Evolutionary conservation across 306 rosid genomes (phyloP).

Genomic region (Neltuma alba): DNA sequence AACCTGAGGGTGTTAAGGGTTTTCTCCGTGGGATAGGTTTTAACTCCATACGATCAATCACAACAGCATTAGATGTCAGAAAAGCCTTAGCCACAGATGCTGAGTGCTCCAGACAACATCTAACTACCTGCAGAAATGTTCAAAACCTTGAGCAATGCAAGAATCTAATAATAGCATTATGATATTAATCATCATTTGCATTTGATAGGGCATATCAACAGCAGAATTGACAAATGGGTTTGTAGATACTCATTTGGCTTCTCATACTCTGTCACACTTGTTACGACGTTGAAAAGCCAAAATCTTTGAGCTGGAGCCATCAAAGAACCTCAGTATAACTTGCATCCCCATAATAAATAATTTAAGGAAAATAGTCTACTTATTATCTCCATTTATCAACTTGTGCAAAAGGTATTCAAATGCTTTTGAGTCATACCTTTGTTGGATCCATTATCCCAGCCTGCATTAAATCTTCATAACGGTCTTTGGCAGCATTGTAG

Average conservation of each 20-base stretch:
- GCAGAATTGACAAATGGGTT: background rate
- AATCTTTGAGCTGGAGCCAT: constrained; percentile 1
- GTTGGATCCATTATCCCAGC: constrained; percentile 93
- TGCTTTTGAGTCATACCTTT: constrained; percentile 50
- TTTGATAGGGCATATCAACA: background rate
- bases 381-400: background rate
- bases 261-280: background rate
- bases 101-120: constrained; percentile 91
- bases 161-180: background rate
- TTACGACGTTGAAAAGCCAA: constrained; percentile 7
- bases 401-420: constrained; percentile 19
- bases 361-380: background rate
- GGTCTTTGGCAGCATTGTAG: constrained; percentile 79
- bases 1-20: constrained; percentile 56
- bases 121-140: constrained; percentile 68
- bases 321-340: background rate
- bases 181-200: background rate
- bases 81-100: constrained; percentile 87
- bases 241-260: background rate
- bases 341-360: background rate
- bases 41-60: constrained; percentile 60
- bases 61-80: constrained; percentile 84
- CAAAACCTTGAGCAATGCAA: background rate
- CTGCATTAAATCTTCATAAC: constrained; percentile 82
- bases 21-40: constrained; percentile 44